A percentile compares a stretch with the other conserved stretches of the same genome.
phyloP scores from a whole-genome alignment of 495 filamentous ascomycete species.

The Neurospora sp. region DNA sequence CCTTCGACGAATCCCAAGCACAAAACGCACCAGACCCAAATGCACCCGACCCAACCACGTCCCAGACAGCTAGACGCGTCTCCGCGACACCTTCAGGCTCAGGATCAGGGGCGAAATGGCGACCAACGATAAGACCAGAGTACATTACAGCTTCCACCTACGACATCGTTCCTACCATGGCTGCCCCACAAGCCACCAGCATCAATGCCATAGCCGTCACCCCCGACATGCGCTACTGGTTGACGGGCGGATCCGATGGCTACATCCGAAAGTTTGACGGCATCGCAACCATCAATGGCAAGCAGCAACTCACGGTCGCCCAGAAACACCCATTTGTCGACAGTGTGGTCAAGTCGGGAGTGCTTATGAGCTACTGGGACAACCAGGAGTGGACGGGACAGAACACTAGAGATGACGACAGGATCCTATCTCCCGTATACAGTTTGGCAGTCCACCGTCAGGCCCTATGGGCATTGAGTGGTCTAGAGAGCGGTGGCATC shows the following conservation, averaged over 20 bases:
- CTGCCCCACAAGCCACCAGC: conserved; percentile 88
- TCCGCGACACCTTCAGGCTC: conserved; percentile 40
- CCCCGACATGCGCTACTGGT: conserved; percentile 90
- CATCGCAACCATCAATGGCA: conserved; percentile 88
- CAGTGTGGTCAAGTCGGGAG: conserved; percentile 87
- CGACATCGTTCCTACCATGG: conserved; percentile 95
- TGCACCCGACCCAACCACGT: conserved; percentile 27
- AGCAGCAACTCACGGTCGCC: conserved; percentile 86
- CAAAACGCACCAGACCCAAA: conserved; percentile 45
- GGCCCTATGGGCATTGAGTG: conserved; percentile 83
- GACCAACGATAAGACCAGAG: conserved; percentile 67
- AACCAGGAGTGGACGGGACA: conserved; percentile 52
- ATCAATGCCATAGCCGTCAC: conserved; percentile 90
- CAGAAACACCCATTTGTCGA: conserved; percentile 97
- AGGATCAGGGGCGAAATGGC: conserved; percentile 33
- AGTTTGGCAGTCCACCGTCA: conserved; percentile 84
- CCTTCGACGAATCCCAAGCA: conserved; percentile 28
- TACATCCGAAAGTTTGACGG: conserved; percentile 96
- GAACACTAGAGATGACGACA: conserved; percentile 38
- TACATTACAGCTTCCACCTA: conserved; percentile 74
- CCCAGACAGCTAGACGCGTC: conserved; percentile 22
- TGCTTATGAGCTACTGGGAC: conserved; percentile 94
- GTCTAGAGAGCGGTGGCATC: conserved; percentile 82
- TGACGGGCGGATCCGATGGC: conserved; percentile 87
- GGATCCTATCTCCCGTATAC: conserved; percentile 75